Evolutionary conservation across 1,284 basidiomycete genomes (phyloP), one percentile per base, ranked within the genome.

Genomic region (Phaffia rhodozyma): DNA sequence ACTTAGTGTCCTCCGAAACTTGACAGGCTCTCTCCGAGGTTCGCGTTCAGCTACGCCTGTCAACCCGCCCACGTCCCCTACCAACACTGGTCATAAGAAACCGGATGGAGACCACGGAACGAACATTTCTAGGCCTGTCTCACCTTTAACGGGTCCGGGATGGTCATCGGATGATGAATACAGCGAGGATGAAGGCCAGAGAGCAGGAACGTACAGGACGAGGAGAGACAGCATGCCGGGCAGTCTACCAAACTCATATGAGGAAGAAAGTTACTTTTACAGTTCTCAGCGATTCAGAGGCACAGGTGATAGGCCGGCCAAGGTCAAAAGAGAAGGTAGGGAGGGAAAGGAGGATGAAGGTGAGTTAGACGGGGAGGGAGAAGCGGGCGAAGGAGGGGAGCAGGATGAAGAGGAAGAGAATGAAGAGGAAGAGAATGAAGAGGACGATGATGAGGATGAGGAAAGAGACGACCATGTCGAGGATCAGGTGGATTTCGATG

Each of bases 171-270:
- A 72, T 53, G 55, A 59, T 13, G 72, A 75, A 55, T 62, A 72
- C 48, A 69, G 68, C 48, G 71, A 69, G 48, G 70, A 68, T 51
- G 62, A 66, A 54, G 72, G 64, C 73, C 81, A 5, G 85, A 86
- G 52, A 79, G 81, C 5, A 82, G 82, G 27, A 49, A 77, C 6
- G 79, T 76, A 11, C 62, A 69, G 81, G 63, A 69, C 72, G 57
- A 76, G 84, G 68, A 78, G 81, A 62, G 79, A 81, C 47, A 89
- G 86, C 69, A 91, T 91, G 86, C 89, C 89, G 18, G 89, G 89
- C 82, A 86, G 63, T 71, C 90, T 68, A 73, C 79, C 69, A 71
- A 78, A 63, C 73, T 75, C 65, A 65, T 67, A 58, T 25, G 56
- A 54, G 30, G 67, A 67, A 52, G 60, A 66, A 50, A 58, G 71